Conservation (phyloP, 441 rosid genomes). For the Gossypium aridum region DNA sequence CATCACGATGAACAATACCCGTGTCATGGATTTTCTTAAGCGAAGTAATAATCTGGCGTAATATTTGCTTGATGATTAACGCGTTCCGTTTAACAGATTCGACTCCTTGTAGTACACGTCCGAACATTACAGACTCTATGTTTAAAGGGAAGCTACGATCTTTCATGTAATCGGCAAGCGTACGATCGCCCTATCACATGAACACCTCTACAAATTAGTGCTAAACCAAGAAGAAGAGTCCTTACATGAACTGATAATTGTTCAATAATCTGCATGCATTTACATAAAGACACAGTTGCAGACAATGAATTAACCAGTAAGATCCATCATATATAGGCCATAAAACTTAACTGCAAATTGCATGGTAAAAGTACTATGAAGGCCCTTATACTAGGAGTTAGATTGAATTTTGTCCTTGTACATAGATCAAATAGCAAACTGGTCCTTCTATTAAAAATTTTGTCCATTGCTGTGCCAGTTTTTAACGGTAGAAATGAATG, state of each 20-base stretch:
- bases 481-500: no score
- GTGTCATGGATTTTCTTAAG: constrained; percentile 82
- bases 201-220: constrained; percentile 28
- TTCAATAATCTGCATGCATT: constrained; percentile 1
- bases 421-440: no score
- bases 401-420: no score
- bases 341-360: not conserved
- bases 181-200: constrained; percentile 70
- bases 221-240: constrained; percentile 8
- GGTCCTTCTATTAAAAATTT: no score
- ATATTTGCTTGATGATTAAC: constrained; percentile 80
- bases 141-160: constrained; percentile 80
- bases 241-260: constrained; percentile 12
- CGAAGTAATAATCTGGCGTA: constrained; percentile 86
- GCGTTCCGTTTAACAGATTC: constrained; percentile 76
- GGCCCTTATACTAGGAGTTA: no score
- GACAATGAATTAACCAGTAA: not conserved
- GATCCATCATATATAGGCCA: not conserved
- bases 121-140: constrained; percentile 82
- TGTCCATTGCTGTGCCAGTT: no score
- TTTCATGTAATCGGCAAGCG: constrained; percentile 83
- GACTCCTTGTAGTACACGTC: constrained; percentile 65
- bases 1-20: constrained; percentile 89
- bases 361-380: no score
- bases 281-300: not conserved